A percentile compares a stretch with the other conserved stretches of the same genome.
These are phyloP conservation scores for Scheffersomyces parashehatae DNA, from an alignment of 1,139 yeast species.

Conservation along the genomic window DNA sequence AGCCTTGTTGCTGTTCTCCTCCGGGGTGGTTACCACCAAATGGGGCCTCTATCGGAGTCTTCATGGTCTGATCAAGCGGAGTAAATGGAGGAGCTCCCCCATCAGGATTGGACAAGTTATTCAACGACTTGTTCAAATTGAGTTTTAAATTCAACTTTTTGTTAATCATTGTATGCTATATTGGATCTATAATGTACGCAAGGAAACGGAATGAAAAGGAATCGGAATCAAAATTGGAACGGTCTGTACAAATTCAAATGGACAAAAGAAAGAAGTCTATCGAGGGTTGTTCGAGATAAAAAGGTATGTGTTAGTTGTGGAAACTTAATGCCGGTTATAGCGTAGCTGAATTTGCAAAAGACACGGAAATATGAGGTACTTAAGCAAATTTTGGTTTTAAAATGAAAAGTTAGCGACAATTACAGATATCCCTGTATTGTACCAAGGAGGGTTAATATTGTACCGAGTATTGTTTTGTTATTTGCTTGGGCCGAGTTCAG, in stretches of 20 bases:
- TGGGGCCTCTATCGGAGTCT: slow-evolving; percentile 40
- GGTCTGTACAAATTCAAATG: not conserved
- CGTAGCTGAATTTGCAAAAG: too few relatives aligned
- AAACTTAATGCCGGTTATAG: too few relatives aligned
- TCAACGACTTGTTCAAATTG: slow-evolving; percentile 32
- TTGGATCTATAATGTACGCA: not conserved
- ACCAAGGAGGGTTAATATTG: too few relatives aligned
- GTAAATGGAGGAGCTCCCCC: slow-evolving; percentile 39
- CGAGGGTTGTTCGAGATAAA: too few relatives aligned
- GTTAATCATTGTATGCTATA: slow-evolving; percentile 19
- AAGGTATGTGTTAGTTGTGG: too few relatives aligned
- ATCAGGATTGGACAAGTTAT: slow-evolving; percentile 15
- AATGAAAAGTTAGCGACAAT: too few relatives aligned
- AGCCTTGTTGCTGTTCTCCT: slow-evolving; percentile 7
- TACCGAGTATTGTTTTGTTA: too few relatives aligned
- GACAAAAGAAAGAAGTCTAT: too few relatives aligned
- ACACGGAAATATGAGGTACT: too few relatives aligned
- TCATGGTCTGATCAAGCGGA: slow-evolving; percentile 47
- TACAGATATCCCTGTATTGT: too few relatives aligned
- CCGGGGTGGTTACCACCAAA: slow-evolving; percentile 3
- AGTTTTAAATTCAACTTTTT: slow-evolving; percentile 30
- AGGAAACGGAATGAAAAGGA: not conserved
- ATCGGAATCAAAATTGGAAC: not conserved
- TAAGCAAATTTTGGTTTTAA: too few relatives aligned
- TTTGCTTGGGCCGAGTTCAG: too few relatives aligned